These are phyloP conservation scores for Mycothermus thermophilus DNA, from an alignment of 495 filamentous ascomycete species.

Conservation along the genomic window DNA sequence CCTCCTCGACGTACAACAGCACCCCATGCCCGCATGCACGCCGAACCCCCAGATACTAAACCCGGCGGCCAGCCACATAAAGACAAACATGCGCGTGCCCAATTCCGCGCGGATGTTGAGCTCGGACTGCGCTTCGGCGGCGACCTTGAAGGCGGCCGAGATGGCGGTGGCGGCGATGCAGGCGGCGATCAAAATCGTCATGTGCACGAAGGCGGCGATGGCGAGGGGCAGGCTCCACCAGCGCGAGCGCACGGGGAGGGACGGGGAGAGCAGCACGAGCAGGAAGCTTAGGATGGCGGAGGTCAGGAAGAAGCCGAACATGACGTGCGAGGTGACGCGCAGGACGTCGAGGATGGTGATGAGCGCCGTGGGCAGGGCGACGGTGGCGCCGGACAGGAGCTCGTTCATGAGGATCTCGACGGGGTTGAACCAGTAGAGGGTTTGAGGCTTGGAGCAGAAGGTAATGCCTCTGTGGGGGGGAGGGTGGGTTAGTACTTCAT, in stretches of 20 bases:
- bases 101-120: slow-evolving; percentile 64
- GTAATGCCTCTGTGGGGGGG: slow-evolving; percentile 47
- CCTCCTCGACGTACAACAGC: slow-evolving; percentile 50
- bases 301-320: slow-evolving; percentile 79
- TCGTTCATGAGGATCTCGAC: slow-evolving; percentile 64
- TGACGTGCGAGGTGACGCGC: slow-evolving; percentile 65
- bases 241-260: slow-evolving; percentile 29
- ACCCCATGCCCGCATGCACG: slow-evolving; percentile 58
- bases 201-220: slow-evolving; percentile 52
- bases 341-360: slow-evolving; percentile 59
- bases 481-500: slow-evolving; percentile 1
- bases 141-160: slow-evolving; percentile 62
- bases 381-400: slow-evolving; percentile 67
- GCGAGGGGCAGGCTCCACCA: slow-evolving; percentile 33
- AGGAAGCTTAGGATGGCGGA: slow-evolving; percentile 53
- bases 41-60: slow-evolving; percentile 54
- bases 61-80: slow-evolving; percentile 73
- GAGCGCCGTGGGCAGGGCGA: slow-evolving; percentile 63
- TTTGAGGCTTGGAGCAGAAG: slow-evolving; percentile 50
- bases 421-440: slow-evolving; percentile 82
- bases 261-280: slow-evolving; percentile 30
- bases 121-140: slow-evolving; percentile 46
- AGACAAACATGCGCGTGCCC: slow-evolving; percentile 64
- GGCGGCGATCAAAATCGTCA: slow-evolving; percentile 53
- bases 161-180: slow-evolving; percentile 66